Base-by-base conservation (phyloP, 2,329 filamentous ascomycete species). In the Fusarium abutilonis region DNA sequence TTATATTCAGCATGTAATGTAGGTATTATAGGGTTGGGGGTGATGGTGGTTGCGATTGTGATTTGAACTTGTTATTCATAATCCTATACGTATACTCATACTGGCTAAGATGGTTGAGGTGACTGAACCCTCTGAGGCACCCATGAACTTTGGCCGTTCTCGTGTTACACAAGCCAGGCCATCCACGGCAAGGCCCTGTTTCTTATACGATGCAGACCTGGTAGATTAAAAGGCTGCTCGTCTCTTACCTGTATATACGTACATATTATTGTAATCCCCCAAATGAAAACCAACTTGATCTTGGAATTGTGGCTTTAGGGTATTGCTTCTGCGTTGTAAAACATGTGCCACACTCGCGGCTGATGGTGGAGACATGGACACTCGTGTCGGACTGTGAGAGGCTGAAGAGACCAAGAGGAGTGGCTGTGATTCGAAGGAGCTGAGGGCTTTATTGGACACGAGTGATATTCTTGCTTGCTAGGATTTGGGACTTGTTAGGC, bases 361-460 rank as follows among this genome's bases (percentile, higher is more conserved):
- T 39, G 49, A 39, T 47, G 32, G 63, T 66, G 64, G 53, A 52
- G 60, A 63, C 46, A 38, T 39, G 46, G 21, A 60, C 48, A 67
- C 60, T 74, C 72, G 72, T 74, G 72, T 74, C 72, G 66, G 58
- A 44, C 70, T 72, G 61, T 74, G 71, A 74, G 70, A 74, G 72
- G 72, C 67, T 64, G 57, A 60, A 43, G 32, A 45, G 50, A 34
- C n/a, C 28, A 53, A 13, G 45, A 46, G 54, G 55, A 59, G 66
- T 61, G 66, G 54, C 66, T 69, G 45, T 53, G 55, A 53, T 35
- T 46, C 41, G 39, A 44, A 51, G 52, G 50, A 48, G 55, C 56
- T 64, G 50, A 42, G 43, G 28, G 34, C 34, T 56, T 28, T 31
- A 15, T 39, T 29, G 40, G 35, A 38, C 17, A 14, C 34, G 39